A percentile compares a stretch with the other conserved stretches of the same genome.
Conservation (phyloP, 2,329 filamentous ascomycete species). For the Chaetomiaceae sp. region DNA sequence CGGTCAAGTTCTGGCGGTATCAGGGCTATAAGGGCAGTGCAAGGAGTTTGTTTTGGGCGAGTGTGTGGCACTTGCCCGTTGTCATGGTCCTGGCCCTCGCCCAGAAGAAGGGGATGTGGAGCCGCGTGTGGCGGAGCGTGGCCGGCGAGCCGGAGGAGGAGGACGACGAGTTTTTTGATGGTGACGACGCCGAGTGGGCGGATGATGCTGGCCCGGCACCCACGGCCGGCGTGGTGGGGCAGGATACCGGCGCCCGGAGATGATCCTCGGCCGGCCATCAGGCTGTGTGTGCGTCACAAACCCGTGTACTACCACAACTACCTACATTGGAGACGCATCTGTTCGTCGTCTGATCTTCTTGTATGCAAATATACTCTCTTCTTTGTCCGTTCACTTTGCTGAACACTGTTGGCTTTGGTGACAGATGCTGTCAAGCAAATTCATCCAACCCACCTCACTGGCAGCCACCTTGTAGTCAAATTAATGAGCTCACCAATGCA, state of each 20-base stretch:
- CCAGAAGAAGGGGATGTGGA: slow-evolving; percentile 91
- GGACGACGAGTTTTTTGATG: slow-evolving; percentile 42
- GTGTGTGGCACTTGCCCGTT: slow-evolving; percentile 89
- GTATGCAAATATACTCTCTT: too few species aligned
- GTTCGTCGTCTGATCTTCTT: too few species aligned
- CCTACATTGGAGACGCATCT: too few species aligned
- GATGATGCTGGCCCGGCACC: not conserved
- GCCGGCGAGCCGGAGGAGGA: slow-evolving; percentile 51
- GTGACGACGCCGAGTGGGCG: slow-evolving; percentile 39
- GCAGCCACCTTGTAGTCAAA: too few species aligned
- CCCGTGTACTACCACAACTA: too few species aligned
- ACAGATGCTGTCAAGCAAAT: too few species aligned
- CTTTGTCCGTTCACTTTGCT: too few species aligned
- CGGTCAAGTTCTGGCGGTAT: slow-evolving; percentile 71
- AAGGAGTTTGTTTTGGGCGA: slow-evolving; percentile 88
- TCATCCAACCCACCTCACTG: too few species aligned
- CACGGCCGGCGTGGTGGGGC: slow-evolving; percentile 1
- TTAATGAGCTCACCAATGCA: too few species aligned
- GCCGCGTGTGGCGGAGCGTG: slow-evolving; percentile 66
- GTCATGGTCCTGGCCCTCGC: slow-evolving; percentile 84
- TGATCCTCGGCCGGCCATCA: not conserved
- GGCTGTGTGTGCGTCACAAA: not conserved
- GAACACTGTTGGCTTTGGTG: too few species aligned
- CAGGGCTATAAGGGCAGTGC: slow-evolving; percentile 76
- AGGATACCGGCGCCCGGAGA: not conserved